Evolutionary conservation across 2,329 filamentous ascomycete genomes (phyloP), one percentile per base, ranked within the genome.

Genomic region (Shiraia sp.): DNA sequence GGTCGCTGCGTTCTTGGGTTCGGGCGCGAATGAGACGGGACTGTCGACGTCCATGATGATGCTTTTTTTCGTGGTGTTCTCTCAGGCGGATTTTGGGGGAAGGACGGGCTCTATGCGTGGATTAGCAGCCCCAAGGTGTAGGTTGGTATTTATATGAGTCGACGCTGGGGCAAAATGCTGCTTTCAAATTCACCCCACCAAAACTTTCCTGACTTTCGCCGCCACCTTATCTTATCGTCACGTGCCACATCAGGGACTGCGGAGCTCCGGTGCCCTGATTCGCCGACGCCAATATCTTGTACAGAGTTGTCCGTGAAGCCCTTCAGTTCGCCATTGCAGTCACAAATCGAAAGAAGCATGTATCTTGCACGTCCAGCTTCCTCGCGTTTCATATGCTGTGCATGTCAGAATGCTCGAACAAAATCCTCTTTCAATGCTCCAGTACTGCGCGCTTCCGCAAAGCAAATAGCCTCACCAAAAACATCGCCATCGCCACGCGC

Each of bases 1-100:
- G n/a, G 82, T 86, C 50, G 82, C 81, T 50, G 74, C 62, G 44
- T 55, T 71, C 48, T 68, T 66, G 22, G 63, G 56, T 33, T 57
- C 55, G 43, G 72, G 67, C 45, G 65, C 66, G 51, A 75, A 69
- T 34, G 66, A 54, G 32, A 71, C 61, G 41, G 66, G 64, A 32
- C 56, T 43, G 51, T 74, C 72, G 39, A 73, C 57, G 51, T 73
- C 70, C 71, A 73, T 73, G 43, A 39, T 47, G 35, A 42, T 22
- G 35, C 19, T 36, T 10, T 19, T 14, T 16, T 32, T n/a, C n/a
- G n/a, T n/a, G n/a, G n/a, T n/a, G n/a, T n/a, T n/a, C n/a, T n/a
- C n/a, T n/a, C n/a, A n/a, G n/a, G n/a, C n/a, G n/a, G n/a, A n/a
- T n/a, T n/a, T n/a, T n/a, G n/a, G n/a, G n/a, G n/a, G n/a, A n/a